These are phyloP conservation scores for Chrysopogon serrulatus DNA, from an alignment of 176 grass and related monocot species.

Conservation along the genomic window DNA sequence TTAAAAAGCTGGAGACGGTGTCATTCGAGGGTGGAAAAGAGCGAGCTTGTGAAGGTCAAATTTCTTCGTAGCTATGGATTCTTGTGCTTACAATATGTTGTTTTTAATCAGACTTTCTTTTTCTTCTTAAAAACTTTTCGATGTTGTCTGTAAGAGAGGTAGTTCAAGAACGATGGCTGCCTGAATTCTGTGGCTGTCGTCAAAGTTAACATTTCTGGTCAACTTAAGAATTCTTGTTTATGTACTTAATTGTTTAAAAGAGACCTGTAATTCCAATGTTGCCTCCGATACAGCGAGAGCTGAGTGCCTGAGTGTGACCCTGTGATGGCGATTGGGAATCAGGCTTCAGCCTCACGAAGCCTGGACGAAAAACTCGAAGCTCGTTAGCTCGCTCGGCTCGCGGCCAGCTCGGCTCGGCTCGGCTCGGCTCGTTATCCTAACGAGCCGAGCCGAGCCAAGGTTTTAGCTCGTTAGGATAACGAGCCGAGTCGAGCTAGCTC, in stretches of 20 bases:
- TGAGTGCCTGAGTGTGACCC: neutral
- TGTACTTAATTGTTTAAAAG: neutral
- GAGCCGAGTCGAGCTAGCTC: too few relatives aligned
- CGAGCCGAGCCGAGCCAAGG: too few relatives aligned
- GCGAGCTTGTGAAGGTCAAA: conserved; percentile 9
- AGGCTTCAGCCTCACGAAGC: neutral
- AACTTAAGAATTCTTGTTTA: conserved; percentile 17
- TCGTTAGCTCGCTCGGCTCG: too few relatives aligned
- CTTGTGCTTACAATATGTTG: conserved; percentile 33
- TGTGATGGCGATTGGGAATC: neutral
- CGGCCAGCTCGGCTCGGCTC: too few relatives aligned
- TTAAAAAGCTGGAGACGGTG: conserved; percentile 29
- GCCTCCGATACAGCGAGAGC: neutral
- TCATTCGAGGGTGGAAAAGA: conserved; percentile 31
- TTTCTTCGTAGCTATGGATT: conserved; percentile 31
- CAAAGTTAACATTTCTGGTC: conserved; percentile 24
- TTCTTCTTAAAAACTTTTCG: conserved; percentile 6
- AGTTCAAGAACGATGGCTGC: conserved; percentile 43
- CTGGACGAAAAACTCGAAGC: too few relatives aligned
- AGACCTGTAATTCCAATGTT: neutral
- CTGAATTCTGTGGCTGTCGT: conserved; percentile 39
- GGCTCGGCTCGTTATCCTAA: too few relatives aligned
- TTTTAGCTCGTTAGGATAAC: too few relatives aligned
- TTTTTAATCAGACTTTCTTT: conserved; percentile 4
- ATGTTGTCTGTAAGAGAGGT: conserved; percentile 34